Base-by-base conservation (phyloP, 352 stramenopile genomes). In the Phytophthora uliginosa region DNA sequence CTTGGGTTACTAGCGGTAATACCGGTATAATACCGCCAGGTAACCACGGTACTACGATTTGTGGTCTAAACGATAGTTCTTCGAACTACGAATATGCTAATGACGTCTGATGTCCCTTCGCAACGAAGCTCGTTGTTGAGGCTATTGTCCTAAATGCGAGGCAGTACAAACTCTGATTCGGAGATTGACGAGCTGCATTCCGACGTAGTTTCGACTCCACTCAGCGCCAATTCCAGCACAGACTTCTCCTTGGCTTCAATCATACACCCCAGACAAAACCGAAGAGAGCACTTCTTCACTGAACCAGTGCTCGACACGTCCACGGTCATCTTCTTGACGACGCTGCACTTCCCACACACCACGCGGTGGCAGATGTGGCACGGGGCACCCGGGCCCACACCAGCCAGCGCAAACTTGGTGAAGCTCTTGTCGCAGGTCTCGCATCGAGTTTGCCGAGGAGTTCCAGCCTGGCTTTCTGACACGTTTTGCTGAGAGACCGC, bases 261-360 rank as follows among this genome's bases (percentile, higher is more conserved):
- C 47, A 54, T 31, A 15, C 47, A 54, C 12, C 22, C 47, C 6
- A 33, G 47, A 15, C 47, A 54, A 28, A 54, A 54, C 4, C 47
- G 47, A 10, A 54, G 47, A 18, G 47, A 17, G 10, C 18, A 31
- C 4, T 15, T 20, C 22, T 28, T 24, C 2, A 54, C 47, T 28
- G 47, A 54, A 6, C 47, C 47, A 17, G 47, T 54, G 20, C n/a
- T 31, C 6, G 47, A 33, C 22, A 54, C 47, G 22, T 54, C 47
- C 47, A 54, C 47, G 7, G 47, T 54, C 47, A 54, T 54, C 10
- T 54, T 54, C 20, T 54, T 54, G 8, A 54, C 47, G 3, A 54
- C 20, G 20, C 47, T 54, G 47, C 47, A 54, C 47, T 54, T 54
- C 9, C n/a, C 47, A 9, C 47, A 54, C 3, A 53, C 22, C 22